Evolutionary conservation across 139 green algal species (phyloP), one percentile per base, ranked within the genome.

Genomic region (Chlamydomonas asymmetrica): DNA sequence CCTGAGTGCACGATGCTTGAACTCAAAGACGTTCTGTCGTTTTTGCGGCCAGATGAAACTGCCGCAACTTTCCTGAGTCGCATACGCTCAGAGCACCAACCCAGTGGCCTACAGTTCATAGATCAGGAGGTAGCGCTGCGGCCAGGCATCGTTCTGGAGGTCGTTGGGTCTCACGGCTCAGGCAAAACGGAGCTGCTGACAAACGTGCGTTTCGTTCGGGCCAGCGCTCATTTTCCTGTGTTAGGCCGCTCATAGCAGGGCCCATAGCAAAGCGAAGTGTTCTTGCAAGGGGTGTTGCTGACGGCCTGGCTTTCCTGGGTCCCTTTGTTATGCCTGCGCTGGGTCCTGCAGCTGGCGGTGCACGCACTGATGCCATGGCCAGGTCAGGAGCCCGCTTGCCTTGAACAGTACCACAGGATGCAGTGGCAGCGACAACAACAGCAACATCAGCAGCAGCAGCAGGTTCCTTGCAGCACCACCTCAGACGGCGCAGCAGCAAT

Each of bases 131-230:
- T 79, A 23, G 48, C 23, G 16, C 49, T 79, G 25, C 73, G 73
- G 3, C 73, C 61, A 9, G 73, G 73, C n/a, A 59, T 72, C 5
- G 62, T 79, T 34, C 13, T 79, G 5, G 73, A 79, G 49, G 63
- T 66, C 22, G 62, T 35, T 0, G 73, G 73, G 9, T 62, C 73
- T 16, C 38, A 61, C 9, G 62, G 62, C 62, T 74, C 62, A 35
- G 73, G 73, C 29, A 79, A 79, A 31, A 79, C 62, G 5, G 73
- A 79, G 73, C 62, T 79, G 35, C 45, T 79, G 35, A 45, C 57
- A 2, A 57, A 23, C 50, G 38, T 73, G 18, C 48, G 43, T 5
- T 34, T 77, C 37, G 43, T 63, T 27, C n/a, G n/a, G n/a, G n/a
- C n/a, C n/a, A n/a, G n/a, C n/a, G n/a, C n/a, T n/a, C n/a, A n/a